Base-by-base conservation (phyloP, 129 eudicot genomes). In the Flaveria sonorensis region DNA sequence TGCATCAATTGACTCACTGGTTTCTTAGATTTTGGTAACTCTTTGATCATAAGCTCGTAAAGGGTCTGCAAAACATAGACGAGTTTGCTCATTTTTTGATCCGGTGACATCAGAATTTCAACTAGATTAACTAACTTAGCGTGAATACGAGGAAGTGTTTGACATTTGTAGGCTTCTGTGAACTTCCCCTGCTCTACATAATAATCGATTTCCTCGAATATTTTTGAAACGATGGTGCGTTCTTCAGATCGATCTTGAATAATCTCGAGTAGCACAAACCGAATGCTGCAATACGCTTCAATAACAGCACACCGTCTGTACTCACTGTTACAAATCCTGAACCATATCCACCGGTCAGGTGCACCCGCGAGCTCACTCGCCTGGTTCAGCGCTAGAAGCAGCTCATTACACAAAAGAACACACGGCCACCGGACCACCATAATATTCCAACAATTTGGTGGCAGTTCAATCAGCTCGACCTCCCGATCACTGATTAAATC, bases 341-440 rank as follows among this genome's bases (percentile, higher is more conserved):
- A 83, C 98, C 98, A 93, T 4, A 93, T 76, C 91, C 87, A 86
- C 71, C 88, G 81, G 80, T 90, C 97, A 46, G 84, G 84, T 57
- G 86, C 85, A 77, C 85, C 80, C 7, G 70, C 84, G 18, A 87
- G 82, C 73, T 93, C 98, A 42, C 73, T 71, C 0, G 96, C 97
- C 64, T 93, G 97, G 79, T 59, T 86, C 46, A 93, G 78, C 28
- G 96, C 92, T 12, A 93, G 89, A 39, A 87, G 88, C 2, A 93
- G 86, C 86, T 93, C 98, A 12, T 93, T 93, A 78, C 97, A 86
- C 11, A 93, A 85, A 43, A 93, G 88, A 24, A 84, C 72, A 83
- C 98, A 93, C 12, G 98, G 98, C 98, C 98, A 93, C 3, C 98
- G 89, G 64, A 93, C 82, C 74, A 93, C 98, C 83, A 84, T 88